These are phyloP conservation scores for Lasiodiplodia sp. DNA, from an alignment of 2,329 filamentous ascomycete species.

Conservation along the genomic window DNA sequence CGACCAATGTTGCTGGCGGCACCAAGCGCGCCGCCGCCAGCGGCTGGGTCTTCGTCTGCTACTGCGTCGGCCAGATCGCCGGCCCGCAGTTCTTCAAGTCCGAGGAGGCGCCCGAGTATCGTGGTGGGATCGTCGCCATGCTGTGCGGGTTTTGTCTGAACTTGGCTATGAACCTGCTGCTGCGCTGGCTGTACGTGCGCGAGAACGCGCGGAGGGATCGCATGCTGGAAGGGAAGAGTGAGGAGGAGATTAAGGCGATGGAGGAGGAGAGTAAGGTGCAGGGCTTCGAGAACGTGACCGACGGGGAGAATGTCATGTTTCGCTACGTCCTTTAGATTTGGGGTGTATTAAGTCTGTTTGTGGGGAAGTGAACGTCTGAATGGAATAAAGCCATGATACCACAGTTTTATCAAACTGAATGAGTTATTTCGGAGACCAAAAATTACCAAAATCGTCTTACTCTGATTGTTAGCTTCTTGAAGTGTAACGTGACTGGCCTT, in stretches of 20 bases:
- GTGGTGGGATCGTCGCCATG: conserved; percentile 65
- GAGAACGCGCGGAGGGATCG: conserved; percentile 67
- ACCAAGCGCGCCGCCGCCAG: conserved; percentile 74
- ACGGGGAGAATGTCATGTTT: conserved; percentile 35
- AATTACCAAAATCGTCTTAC: no score
- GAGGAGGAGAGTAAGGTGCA: conserved; percentile 39
- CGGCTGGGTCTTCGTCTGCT: conserved; percentile 69
- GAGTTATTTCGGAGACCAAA: no score
- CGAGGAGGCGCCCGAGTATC: conserved; percentile 65
- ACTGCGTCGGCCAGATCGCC: conserved; percentile 71
- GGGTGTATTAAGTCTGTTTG: background rate
- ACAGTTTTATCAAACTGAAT: no score
- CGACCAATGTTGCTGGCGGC: conserved; percentile 71
- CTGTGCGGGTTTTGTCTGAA: conserved; percentile 65
- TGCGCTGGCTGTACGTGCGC: conserved; percentile 58
- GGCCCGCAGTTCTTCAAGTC: conserved; percentile 71
- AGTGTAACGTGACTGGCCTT: no score
- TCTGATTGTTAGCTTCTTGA: no score
- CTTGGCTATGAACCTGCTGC: conserved; percentile 56
- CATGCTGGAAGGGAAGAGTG: conserved; percentile 65
- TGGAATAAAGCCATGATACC: no score
- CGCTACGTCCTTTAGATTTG: conserved; percentile 34
- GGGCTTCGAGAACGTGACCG: conserved; percentile 36
- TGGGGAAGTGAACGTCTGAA: no score
- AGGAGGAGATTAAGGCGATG: conserved; percentile 59